Evolutionary conservation across 2,329 filamentous ascomycete species (phyloP), one percentile per base, ranked within the genome.

Genomic region (Metarhizium rileyi): DNA sequence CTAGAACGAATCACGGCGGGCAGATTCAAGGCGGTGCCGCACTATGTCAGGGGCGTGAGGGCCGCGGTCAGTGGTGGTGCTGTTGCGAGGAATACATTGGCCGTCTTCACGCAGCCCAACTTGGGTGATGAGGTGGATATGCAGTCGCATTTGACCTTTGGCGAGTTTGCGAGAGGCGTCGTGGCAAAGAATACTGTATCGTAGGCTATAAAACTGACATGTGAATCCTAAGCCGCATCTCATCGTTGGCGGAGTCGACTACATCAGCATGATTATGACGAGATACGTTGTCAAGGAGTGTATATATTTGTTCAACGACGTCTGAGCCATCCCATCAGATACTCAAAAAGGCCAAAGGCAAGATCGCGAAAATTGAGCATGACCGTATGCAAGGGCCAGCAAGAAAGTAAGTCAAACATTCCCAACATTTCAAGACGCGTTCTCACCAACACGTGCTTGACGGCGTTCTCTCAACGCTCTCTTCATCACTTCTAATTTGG

Each of bases 91-190:
- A 97, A 97, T 69, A 98, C 93, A 9, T 69, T 98, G 57, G 93
- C 93, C 1, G 90, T 97, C 9, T 98, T 97, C 63, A 98, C 91
- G 51, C 93, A 98, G 76, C 93, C 93, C 23, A 95, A 96, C 70
- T 67, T 97, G 52, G 86, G 80, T 58, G 87, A 90, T 58, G 77
- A 81, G 68, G 84, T 91, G 14, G 87, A 91, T 61, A 75, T 80
- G 51, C 72, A 78, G 62, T 75, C 80, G 58, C 76, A 78, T 35
- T 73, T 82, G 50, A 85, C 79, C 36, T 91, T 90, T 75, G 87
- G 85, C 22, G 78, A 85, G 60, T 89, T 90, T 72, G 86, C 86
- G 3, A 66, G 78, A 47, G 76, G 76, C 0, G 74, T 82, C 46
- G 77, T 82, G 35, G 71, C 73, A 3, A 80, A 77, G 62, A 81